Base-by-base conservation (phyloP, 345 rosid species). In the Moringa oleifera region DNA sequence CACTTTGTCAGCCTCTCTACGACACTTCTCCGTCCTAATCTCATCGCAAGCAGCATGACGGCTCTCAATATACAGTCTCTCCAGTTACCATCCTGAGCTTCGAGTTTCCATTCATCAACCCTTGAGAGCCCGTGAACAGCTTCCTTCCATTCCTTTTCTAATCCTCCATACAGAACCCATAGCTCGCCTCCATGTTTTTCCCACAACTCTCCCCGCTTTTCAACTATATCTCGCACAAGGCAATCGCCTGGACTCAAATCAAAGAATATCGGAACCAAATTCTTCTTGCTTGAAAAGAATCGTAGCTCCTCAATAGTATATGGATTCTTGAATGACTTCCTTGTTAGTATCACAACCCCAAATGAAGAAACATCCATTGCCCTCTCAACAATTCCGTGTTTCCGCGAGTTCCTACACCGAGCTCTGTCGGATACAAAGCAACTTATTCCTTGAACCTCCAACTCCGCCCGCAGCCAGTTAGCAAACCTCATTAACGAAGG, bases 131-230 rank as follows among this genome's bases (percentile, higher is more conserved):
- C 80, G 25, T 77, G 77, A 33, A 94, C 81, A 0, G 97, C 96
- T 67, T 88, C 99, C 72, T 69, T 94, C 97, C 99, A 94, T 57
- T 94, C 99, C 71, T 79, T 84, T 80, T 94, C 99, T 59, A 87
- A 59, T 20, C 97, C 96, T 23, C 95, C 96, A 25, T 90, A 94
- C 24, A 79, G 66, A 78, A 75, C 71, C 97, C 97, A 90, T 6
- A 90, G 51, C 58, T 90, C 96, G 7, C 97, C 99, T 33, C 96
- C 97, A 24, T 86, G 82, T 72, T 86, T 86, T 76, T 86, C 97
- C 99, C 99, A 94, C 65, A 90, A 66, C 57, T 88, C 97, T 24
- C 97, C 99, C 70, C 95, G 76, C 81, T 80, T 94, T 69, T 94
- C 99, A 37, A 94, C 88, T 51, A 94, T 86, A 71, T 94, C 99